phyloP scores from a whole-genome alignment of 495 filamentous ascomycete species.

The Hypomontagnella monticulosa region DNA sequence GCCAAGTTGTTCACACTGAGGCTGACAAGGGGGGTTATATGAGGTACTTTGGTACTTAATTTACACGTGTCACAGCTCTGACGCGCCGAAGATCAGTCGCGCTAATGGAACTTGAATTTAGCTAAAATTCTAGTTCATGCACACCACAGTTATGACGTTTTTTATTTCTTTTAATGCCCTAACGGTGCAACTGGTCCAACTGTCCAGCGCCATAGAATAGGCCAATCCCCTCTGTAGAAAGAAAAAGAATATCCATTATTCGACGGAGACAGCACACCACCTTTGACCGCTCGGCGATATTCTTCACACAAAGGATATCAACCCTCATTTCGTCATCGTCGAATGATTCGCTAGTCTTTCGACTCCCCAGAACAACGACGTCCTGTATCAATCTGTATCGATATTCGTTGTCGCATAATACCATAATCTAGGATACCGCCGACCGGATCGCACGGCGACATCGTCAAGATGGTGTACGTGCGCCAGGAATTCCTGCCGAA shows the following conservation, averaged over 20 bases:
- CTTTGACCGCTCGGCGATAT: slow-evolving; percentile 1
- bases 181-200: slow-evolving; percentile 3
- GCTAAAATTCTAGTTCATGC: slow-evolving; percentile 21
- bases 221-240: slow-evolving; percentile 9
- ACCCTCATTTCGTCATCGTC: background rate
- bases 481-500: slow-evolving; percentile 89
- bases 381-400: background rate
- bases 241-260: slow-evolving; percentile 5
- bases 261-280: background rate
- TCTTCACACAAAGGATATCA: slow-evolving; percentile 1
- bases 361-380: background rate
- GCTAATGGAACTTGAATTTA: slow-evolving; percentile 25
- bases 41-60: slow-evolving; percentile 11
- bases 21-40: background rate
- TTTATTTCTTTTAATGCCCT: slow-evolving; percentile 12
- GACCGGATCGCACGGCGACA: background rate
- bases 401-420: too few species aligned
- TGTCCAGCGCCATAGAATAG: background rate
- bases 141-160: slow-evolving; percentile 31
- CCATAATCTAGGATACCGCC: too few species aligned
- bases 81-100: slow-evolving; percentile 16
- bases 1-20: background rate
- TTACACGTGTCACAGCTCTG: slow-evolving; percentile 18
- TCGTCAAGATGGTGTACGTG: slow-evolving; percentile 76
- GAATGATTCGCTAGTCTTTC: slow-evolving; percentile 1